Evolutionary conservation across 192 early-diverging fungal species (phyloP), one percentile per base, ranked within the genome.

Genomic region (Kickxella alabastrina): DNA sequence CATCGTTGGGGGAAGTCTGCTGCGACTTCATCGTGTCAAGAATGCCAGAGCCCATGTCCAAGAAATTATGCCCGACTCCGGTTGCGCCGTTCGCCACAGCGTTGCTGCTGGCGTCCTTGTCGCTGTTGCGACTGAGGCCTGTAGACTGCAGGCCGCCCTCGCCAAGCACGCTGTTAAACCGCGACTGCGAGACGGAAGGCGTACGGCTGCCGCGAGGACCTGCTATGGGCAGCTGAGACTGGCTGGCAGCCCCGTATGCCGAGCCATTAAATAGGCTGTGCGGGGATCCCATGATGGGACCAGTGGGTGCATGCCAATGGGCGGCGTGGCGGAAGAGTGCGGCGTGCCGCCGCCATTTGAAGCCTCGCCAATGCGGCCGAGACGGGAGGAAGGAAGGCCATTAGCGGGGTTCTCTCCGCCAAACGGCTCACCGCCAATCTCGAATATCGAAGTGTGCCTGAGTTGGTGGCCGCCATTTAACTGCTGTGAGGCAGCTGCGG

Each of bases 371-470:
- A 51, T 44, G 41, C 56, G 56, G 10, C 63, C 38, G 26, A 68
- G 60, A 18, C 56, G 60, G 10, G 55, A 47, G 19, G 63, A 36
- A 23, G 49, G 47, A 14, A 40, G 44, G 2, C 38, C 39, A 2
- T 51, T 10, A n/a, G 14, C 51, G 21, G 49, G 15, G n/a, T 13
- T 22, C 19, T 75, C 61, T 17, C 29, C 29, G 44, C 50, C 34
- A 49, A 75, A 61, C 18, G 72, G 55, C 65, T 75, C 72, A 43
- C 65, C 65, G 34, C 72, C 65, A 52, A 75, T 51, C 57, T 75
- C 72, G 21, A 75, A 75, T 31, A 75, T 75, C 28, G 65, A 75
- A 12, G 60, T 41, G 41, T 64, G 65, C 24, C 52, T 55, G 13
- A 37, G 43, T 24, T 29, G 59, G 34, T 43, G 52, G 29, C 15